These are phyloP conservation scores for Viola odorata DNA, from an alignment of 345 rosid species.

Conservation along the genomic window DNA sequence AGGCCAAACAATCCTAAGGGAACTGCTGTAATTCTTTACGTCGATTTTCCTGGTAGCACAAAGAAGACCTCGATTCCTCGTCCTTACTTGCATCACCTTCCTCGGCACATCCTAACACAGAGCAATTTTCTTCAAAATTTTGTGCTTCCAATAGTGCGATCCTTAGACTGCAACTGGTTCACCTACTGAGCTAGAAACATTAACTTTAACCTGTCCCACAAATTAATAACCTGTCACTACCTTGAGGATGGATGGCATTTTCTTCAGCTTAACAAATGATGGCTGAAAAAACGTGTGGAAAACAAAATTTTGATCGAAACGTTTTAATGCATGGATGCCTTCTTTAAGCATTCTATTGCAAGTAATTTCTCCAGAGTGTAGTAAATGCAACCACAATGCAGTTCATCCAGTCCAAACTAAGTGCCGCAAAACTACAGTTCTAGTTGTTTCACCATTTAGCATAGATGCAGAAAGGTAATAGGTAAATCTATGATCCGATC, in stretches of 20 bases:
- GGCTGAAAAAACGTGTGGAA: background rate
- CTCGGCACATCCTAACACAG: constrained; percentile 34
- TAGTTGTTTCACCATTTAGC: background rate
- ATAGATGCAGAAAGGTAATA: background rate
- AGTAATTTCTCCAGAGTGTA: too few relatives aligned
- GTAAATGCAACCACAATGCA: too few relatives aligned
- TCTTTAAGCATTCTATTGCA: too few relatives aligned
- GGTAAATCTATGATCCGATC: background rate
- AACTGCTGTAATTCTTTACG: background rate
- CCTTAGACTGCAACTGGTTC: constrained; percentile 60
- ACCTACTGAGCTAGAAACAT: constrained; percentile 41
- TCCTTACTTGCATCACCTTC: background rate
- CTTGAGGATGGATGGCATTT: constrained; percentile 15
- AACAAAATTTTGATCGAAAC: too few relatives aligned
- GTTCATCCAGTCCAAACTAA: too few relatives aligned
- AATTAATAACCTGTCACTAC: constrained; percentile 22
- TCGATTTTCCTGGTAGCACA: constrained; percentile 7
- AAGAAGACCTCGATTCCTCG: too few relatives aligned
- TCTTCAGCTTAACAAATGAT: constrained; percentile 21
- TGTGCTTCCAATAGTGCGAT: constrained; percentile 13
- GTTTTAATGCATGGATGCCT: too few relatives aligned
- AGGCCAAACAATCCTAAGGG: too few relatives aligned
- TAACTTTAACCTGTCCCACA: constrained; percentile 44
- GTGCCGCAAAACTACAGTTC: too few relatives aligned
- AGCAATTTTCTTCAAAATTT: constrained; percentile 35